Percentiles rank a stretch among this genome's conserved stretches.
Evolutionary conservation across 1,139 yeast genomes (phyloP).

Genomic region (Magnusiomyces suaveolens): DNA sequence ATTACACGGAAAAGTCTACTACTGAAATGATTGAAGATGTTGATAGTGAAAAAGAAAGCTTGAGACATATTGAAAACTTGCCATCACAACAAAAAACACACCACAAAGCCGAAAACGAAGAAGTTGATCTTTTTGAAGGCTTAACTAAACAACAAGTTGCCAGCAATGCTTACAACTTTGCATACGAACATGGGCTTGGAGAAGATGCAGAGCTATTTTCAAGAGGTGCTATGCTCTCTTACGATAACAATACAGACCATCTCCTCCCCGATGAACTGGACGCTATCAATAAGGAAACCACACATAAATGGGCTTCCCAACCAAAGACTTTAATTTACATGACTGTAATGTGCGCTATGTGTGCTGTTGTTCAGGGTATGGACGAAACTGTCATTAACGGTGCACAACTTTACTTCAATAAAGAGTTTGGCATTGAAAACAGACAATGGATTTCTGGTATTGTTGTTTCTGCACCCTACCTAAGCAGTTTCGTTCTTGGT

Average conservation of each 20-base stretch:
- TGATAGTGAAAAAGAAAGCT: background rate
- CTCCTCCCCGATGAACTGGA: slow-evolving; percentile 55
- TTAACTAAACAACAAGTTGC: slow-evolving; percentile 57
- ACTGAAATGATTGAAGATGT: background rate
- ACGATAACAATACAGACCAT: slow-evolving; percentile 50
- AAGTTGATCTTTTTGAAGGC: slow-evolving; percentile 47
- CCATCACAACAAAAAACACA: background rate
- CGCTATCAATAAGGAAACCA: slow-evolving; percentile 42
- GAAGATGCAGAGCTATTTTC: slow-evolving; percentile 56
- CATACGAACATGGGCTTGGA: slow-evolving; percentile 44
- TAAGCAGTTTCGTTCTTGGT: slow-evolving; percentile 59
- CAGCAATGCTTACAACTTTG: slow-evolving; percentile 64
- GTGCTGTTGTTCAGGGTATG: slow-evolving; percentile 91
- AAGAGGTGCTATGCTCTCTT: slow-evolving; percentile 67
- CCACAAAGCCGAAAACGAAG: background rate
- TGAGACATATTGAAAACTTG: background rate
- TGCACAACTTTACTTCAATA: slow-evolving; percentile 64
- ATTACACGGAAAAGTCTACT: background rate
- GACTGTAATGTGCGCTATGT: slow-evolving; percentile 68
- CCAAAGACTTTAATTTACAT: slow-evolving; percentile 54
- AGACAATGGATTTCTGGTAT: slow-evolving; percentile 65
- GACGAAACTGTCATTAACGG: slow-evolving; percentile 85
- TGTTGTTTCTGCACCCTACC: slow-evolving; percentile 72
- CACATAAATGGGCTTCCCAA: slow-evolving; percentile 52
- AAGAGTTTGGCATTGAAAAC: slow-evolving; percentile 36